Conservation (phyloP, 2,329 filamentous ascomycete species). For the Fusarium sp. region DNA sequence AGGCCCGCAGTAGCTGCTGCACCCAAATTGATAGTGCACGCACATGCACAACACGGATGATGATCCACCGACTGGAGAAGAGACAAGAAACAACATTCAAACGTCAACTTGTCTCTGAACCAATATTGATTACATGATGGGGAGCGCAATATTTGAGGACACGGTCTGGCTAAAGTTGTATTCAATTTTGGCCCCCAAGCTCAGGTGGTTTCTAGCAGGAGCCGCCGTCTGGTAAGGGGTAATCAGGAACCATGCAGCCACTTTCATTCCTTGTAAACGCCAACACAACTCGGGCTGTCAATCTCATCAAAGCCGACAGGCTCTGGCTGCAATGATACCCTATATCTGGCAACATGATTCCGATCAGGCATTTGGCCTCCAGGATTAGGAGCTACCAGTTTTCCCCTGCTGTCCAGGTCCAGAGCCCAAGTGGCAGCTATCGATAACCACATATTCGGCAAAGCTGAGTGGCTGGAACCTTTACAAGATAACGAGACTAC, state of each 20-base stretch:
- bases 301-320: neutral
- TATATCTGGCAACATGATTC: neutral
- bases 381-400: neutral
- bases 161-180: neutral
- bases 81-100: neutral
- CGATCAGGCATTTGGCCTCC: neutral
- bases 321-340: neutral
- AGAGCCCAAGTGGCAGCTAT: neutral
- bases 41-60: neutral
- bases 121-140: neutral
- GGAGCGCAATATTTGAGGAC: neutral
- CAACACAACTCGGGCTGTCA: neutral
- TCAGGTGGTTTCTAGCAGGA: neutral
- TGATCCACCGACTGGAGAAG: slow-evolving; percentile 1
- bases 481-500: neutral
- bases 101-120: neutral
- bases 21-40: slow-evolving; percentile 12
- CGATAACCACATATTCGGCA: neutral
- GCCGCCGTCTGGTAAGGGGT: neutral
- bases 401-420: neutral
- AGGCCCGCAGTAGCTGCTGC: slow-evolving; percentile 34
- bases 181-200: neutral
- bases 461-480: neutral
- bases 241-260: slow-evolving; percentile 3
- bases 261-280: slow-evolving; percentile 1